Conservation (phyloP, 2,329 filamentous ascomycete genomes). For the Xylaria sp. region DNA sequence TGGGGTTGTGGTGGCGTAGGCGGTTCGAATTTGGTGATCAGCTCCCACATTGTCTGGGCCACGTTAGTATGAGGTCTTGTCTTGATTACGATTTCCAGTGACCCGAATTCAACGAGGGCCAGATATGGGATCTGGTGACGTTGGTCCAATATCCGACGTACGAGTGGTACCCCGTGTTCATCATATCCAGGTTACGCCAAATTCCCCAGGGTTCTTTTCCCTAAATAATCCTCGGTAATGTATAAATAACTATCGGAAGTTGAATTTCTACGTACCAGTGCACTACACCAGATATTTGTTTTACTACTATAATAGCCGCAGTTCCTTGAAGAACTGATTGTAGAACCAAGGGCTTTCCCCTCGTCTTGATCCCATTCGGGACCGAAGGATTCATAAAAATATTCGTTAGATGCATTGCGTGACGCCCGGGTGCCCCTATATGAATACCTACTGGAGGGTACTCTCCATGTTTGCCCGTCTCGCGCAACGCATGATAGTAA, state of each 20-base stretch:
- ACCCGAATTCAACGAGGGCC: too few species aligned
- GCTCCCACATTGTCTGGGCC: slow-evolving; percentile 34
- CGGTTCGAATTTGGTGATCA: slow-evolving; percentile 30
- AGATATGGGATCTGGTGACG: too few species aligned
- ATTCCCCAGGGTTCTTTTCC: too few species aligned
- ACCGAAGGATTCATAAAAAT: slow-evolving; percentile 23
- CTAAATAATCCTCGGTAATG: too few species aligned
- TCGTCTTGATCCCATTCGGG: slow-evolving; percentile 31
- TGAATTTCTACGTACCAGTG: slow-evolving; percentile 23
- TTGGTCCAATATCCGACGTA: too few species aligned
- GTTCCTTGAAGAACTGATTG: slow-evolving; percentile 11
- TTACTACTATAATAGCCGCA: slow-evolving; percentile 31
- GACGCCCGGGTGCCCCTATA: background rate
- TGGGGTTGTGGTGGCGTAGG: slow-evolving; percentile 33
- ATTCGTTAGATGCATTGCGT: background rate
- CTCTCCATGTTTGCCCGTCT: slow-evolving; percentile 12
- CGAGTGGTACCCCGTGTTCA: too few species aligned
- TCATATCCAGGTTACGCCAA: too few species aligned
- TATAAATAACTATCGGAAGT: too few species aligned
- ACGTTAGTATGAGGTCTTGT: too few species aligned
- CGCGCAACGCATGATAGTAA: slow-evolving; percentile 25
- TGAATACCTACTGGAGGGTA: slow-evolving; percentile 30
- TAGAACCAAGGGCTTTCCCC: background rate
- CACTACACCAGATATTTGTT: slow-evolving; percentile 35
- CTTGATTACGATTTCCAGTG: too few species aligned